Percentiles rank a stretch among this genome's conserved stretches.
These are phyloP conservation scores for Penicillium subrubescens DNA, from an alignment of 495 filamentous ascomycete species.

Conservation along the genomic window DNA sequence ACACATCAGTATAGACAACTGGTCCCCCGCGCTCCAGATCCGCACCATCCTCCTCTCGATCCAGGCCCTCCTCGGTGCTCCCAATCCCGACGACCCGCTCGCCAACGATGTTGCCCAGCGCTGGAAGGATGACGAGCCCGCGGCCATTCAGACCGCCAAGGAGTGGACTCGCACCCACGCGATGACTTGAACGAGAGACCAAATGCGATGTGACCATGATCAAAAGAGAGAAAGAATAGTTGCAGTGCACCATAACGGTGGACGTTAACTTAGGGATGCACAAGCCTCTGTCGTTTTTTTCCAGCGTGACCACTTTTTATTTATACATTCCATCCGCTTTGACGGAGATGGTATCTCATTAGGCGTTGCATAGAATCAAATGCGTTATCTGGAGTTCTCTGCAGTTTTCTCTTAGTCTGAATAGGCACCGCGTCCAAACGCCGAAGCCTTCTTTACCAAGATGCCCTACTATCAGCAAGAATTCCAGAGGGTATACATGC, in stretches of 20 bases:
- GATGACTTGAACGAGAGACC: constrained; percentile 45
- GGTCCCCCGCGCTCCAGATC: constrained; percentile 97
- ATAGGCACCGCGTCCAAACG: neutral
- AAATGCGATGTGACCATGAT: constrained; percentile 46
- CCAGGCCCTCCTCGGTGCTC: constrained; percentile 92
- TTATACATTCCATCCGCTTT: neutral
- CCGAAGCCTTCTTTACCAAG: neutral
- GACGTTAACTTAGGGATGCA: constrained; percentile 1
- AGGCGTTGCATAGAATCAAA: constrained; percentile 26
- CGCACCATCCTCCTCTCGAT: constrained; percentile 97
- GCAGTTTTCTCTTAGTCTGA: neutral
- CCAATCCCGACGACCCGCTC: constrained; percentile 95
- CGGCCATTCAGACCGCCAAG: constrained; percentile 84
- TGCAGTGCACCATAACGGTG: constrained; percentile 2
- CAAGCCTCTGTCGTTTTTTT: constrained; percentile 10
- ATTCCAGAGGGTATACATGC: neutral
- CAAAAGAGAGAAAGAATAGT: constrained; percentile 11
- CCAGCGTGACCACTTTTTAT: constrained; percentile 14
- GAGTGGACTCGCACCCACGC: constrained; percentile 87
- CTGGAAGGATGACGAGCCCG: constrained; percentile 94
- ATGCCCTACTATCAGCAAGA: neutral
- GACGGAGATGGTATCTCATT: constrained; percentile 8
- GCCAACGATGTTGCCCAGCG: constrained; percentile 97
- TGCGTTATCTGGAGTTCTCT: constrained; percentile 6
- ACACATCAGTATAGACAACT: constrained; percentile 71